Evolutionary conservation across 1,284 basidiomycete genomes (phyloP), one percentile per base, ranked within the genome.

Genomic region (Mycena citricolor): DNA sequence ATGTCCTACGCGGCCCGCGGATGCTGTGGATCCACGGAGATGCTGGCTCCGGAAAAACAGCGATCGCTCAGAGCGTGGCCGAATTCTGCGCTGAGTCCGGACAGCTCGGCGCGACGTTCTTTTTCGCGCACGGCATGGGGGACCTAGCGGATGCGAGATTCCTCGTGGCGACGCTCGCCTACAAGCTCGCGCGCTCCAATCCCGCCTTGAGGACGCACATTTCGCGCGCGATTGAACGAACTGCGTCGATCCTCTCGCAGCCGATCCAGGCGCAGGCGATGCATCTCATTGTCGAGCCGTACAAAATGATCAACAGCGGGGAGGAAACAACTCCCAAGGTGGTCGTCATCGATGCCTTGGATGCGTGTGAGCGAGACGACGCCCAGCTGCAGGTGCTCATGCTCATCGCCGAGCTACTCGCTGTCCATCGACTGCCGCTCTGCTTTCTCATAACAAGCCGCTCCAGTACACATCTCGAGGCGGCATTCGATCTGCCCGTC

Each of bases 71-170:
- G 21, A 52, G 45, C 2, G 50, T 52, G 8, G 33, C 50, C 0
- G 50, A 52, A 32, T 52, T 44, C 23, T 52, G 50, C n/a, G 50
- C 50, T 2, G 39, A 52, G 16, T 47, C 36, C 25, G 46, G 50
- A 4, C 50, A 52, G 25, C 50, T 52, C 5, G 50, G 50, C n/a
- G 50, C 50, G 20, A 40, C 45, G 0, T 52, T 52, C 12, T 52
- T 52, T 42, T 52, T 52, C 21, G 33, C 50, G 14, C 39, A 52
- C 17, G 24, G 39, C 5, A 41, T 42, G 21, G 46, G 46, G 3
- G 46, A 48, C 31, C 42, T 47, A 24, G 45, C 45, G 39, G 32
- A 52, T 32, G 50, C 45, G 5, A 8, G 34, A 14, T 34, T 47
- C 2, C 28, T 52, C 11, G 42, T 52, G 32, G 45, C 46, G 6